phyloP scores from a whole-genome alignment of 2,329 filamentous ascomycete genomes.

The Colletotrichum destructivum region DNA sequence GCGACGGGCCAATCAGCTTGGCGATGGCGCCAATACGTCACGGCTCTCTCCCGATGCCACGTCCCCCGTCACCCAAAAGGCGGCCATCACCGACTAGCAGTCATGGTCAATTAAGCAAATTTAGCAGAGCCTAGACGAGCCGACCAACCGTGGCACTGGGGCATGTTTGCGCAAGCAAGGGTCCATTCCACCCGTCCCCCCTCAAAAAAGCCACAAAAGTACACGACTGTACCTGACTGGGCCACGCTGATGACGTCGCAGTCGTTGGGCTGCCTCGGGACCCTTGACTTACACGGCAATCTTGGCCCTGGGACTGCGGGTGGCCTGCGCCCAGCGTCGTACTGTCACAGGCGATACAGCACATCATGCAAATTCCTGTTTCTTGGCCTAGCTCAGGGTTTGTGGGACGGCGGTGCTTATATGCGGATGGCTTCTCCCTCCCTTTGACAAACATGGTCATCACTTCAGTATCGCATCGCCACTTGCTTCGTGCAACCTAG shows the following conservation, averaged over 20 bases:
- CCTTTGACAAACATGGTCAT: constrained; percentile 17
- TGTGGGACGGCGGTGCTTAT: constrained; percentile 36
- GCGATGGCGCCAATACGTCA: constrained; percentile 31
- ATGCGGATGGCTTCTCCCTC: constrained; percentile 36
- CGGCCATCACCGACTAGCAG: constrained; percentile 28
- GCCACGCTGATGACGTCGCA: constrained; percentile 40
- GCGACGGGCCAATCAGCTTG: constrained; percentile 34
- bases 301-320: constrained; percentile 23
- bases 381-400: constrained; percentile 16
- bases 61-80: constrained; percentile 10
- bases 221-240: constrained; percentile 8
- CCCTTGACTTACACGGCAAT: constrained; percentile 39
- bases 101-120: constrained; percentile 15
- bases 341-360: constrained; percentile 34
- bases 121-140: constrained; percentile 13
- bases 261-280: constrained; percentile 22
- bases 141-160: constrained; percentile 35
- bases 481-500: constrained; percentile 8
- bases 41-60: constrained; percentile 26
- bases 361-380: constrained; percentile 36
- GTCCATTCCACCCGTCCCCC: constrained; percentile 16
- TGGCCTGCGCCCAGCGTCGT: constrained; percentile 22
- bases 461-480: constrained; percentile 17
- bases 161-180: constrained; percentile 28
- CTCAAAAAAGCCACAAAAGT: constrained; percentile 9